Evolutionary conservation across 352 stramenopile species (phyloP).

Genomic region (Globisporangium uncinulatum): DNA sequence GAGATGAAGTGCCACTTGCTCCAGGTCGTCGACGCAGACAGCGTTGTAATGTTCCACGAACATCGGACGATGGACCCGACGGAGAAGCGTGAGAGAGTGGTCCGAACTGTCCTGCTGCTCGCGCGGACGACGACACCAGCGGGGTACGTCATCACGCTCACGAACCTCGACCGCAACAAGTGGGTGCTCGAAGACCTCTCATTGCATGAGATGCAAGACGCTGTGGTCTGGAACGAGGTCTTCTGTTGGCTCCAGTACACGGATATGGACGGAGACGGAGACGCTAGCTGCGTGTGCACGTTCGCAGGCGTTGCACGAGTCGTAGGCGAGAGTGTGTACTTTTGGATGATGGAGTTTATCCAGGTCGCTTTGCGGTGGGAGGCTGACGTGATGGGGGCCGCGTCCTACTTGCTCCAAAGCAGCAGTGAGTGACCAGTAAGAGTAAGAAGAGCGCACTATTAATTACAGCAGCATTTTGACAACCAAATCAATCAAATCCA

Average conservation of each 20-base stretch:
- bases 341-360: constrained; percentile 12
- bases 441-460: no score
- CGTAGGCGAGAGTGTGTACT: constrained; percentile 2
- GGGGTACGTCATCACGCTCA: background rate
- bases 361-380: constrained; percentile 12
- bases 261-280: background rate
- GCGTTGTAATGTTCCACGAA: constrained; percentile 11
- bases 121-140: constrained; percentile 1
- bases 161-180: constrained; percentile 4
- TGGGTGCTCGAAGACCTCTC: constrained; percentile 4
- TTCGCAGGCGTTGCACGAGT: constrained; percentile 5
- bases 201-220: background rate
- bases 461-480: no score
- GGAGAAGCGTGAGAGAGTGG: background rate
- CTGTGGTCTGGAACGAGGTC: constrained; percentile 11
- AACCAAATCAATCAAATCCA: no score
- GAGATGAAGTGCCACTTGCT: constrained; percentile 9
- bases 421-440: no score
- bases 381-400: background rate
- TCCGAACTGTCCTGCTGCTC: constrained; percentile 6
- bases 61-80: constrained; percentile 7
- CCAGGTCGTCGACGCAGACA: constrained; percentile 13
- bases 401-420: constrained; percentile 1
- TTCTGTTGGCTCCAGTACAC: constrained; percentile 13
- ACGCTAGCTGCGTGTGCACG: background rate